Conservation (phyloP, 2,329 filamentous ascomycete genomes). For the Xylaria sp. region DNA sequence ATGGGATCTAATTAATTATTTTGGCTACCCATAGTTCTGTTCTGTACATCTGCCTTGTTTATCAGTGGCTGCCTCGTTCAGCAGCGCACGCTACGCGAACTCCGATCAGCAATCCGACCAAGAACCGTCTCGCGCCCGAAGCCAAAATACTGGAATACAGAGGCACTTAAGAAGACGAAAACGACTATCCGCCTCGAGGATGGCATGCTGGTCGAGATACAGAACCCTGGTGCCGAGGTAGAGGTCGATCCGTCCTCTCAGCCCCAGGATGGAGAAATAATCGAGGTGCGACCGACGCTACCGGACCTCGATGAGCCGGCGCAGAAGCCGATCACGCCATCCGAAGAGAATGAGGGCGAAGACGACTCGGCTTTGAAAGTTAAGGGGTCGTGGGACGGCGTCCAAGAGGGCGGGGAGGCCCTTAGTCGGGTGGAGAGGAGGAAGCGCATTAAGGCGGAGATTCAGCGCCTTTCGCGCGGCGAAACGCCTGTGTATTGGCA, state of each 20-base stretch:
- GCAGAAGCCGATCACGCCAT: neutral
- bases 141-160: conserved; percentile 55
- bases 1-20: conserved; percentile 38
- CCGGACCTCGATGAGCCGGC: conserved; percentile 24
- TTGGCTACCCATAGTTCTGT: conserved; percentile 63
- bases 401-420: conserved; percentile 56
- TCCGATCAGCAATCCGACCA: conserved; percentile 77
- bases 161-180: conserved; percentile 43
- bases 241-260: conserved; percentile 40
- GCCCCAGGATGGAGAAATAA: conserved; percentile 35
- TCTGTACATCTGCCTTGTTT: conserved; percentile 86
- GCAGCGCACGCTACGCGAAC: conserved; percentile 81
- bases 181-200: conserved; percentile 59
- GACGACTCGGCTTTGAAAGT: conserved; percentile 24
- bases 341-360: conserved; percentile 21
- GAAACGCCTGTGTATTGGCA: conserved; percentile 63
- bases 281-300: conserved; percentile 52
- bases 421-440: conserved; percentile 64
- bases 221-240: conserved; percentile 42
- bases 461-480: conserved; percentile 58
- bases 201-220: conserved; percentile 54
- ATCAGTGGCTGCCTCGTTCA: conserved; percentile 88
- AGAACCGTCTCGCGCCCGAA: conserved; percentile 54
- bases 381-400: conserved; percentile 45
- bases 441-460: conserved; percentile 67